Evolutionary conservation across 2,329 filamentous ascomycete genomes (phyloP), one percentile per base, ranked within the genome.

Genomic region (Colletotrichum tropicicola): DNA sequence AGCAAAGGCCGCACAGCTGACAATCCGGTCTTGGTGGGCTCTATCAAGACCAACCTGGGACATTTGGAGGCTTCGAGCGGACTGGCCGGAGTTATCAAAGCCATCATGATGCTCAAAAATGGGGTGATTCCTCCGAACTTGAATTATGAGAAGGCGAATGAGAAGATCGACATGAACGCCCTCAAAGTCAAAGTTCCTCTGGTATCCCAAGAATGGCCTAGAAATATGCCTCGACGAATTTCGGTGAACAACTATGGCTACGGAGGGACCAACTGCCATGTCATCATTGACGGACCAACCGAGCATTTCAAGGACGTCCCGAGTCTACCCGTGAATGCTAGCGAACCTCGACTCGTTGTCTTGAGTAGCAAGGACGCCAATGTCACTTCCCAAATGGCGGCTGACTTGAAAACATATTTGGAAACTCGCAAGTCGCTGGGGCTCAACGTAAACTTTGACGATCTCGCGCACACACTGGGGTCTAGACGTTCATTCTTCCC

Each of bases 1-100:
- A 79, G 77, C 2, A 68, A 68, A 0, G 61, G 63, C 9, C 79
- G 82, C 3, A 28, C 64, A 0, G 41, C 66, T 0, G 71, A 77
- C 1, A 74, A 77, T 1, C 83, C 83, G 0, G 70, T 87, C 0
- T 63, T 83, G 6, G 79, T 87, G 1, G 85, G 84, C 2, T 86
- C 84, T 1, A 69, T 87, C 49, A 87, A 87, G 68, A 81, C 84
- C 0, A 87, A 86, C 52, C 79, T 87, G 25, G 84, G 84, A 5
- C 84, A 87, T 66, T 74, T 85, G 0, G 84, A 86, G 68, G 84
- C 82, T 2, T 79, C 82, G 6, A 82, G 83, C 3, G 84, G 84
- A 1, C 74, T 86, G 3, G 83, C 84, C 1, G 83, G 84, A 2
- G 68, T 87, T 8, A 84, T 87, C 72, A 87, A 87, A 68, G 79